phyloP scores from a whole-genome alignment of 1,284 basidiomycete genomes.

The Neotropicomus parvogracilis region DNA sequence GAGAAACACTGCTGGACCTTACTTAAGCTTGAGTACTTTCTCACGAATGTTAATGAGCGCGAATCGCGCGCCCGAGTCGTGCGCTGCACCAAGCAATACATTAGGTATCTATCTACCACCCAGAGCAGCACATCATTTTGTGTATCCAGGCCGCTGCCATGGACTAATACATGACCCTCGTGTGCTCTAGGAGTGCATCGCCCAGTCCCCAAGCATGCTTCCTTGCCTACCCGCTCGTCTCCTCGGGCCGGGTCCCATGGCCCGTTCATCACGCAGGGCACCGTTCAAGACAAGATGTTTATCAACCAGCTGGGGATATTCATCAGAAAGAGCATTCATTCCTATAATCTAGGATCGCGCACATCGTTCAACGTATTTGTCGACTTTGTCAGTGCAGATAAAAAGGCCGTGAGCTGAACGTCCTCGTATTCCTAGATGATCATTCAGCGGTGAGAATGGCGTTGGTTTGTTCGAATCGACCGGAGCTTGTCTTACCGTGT shows the following conservation, averaged over 20 bases:
- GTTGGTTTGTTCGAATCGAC: neutral
- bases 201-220: slow-evolving; percentile 47
- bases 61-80: too few relatives aligned
- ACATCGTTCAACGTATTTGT: slow-evolving; percentile 88
- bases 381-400: slow-evolving; percentile 86
- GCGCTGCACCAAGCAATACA: too few relatives aligned
- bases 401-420: slow-evolving; percentile 86
- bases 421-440: slow-evolving; percentile 85
- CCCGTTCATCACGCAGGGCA: slow-evolving; percentile 42
- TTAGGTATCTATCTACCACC: neutral
- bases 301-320: slow-evolving; percentile 54
- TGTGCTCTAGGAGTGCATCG: slow-evolving; percentile 30
- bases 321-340: slow-evolving; percentile 10
- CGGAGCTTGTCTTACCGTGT: slow-evolving; percentile 54
- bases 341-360: slow-evolving; percentile 31
- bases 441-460: slow-evolving; percentile 1
- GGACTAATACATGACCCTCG: neutral
- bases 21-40: too few relatives aligned
- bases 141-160: neutral
- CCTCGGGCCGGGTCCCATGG: slow-evolving; percentile 36
- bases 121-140: neutral
- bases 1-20: neutral
- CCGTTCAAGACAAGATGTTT: slow-evolving; percentile 58
- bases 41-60: too few relatives aligned
- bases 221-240: slow-evolving; percentile 48